phyloP scores from a whole-genome alignment of 176 grass and related monocot genomes.

The Cenchrus fungigraminus region DNA sequence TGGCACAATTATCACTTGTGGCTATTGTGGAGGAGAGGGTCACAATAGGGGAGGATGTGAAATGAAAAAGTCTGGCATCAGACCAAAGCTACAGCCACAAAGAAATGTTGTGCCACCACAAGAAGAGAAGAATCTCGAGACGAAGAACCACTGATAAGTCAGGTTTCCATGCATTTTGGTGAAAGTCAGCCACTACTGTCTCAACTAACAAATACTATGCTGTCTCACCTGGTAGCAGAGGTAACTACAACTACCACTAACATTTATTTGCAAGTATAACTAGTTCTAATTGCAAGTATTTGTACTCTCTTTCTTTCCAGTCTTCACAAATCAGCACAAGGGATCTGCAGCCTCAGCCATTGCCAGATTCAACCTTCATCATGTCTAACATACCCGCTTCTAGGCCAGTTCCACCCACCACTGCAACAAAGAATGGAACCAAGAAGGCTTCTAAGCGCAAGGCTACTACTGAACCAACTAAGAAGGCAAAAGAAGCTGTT shows the following conservation, averaged over 20 bases:
- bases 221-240: background rate
- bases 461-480: too few relatives aligned
- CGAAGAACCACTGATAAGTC: background rate
- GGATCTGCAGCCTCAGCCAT: too few relatives aligned
- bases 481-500: too few relatives aligned
- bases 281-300: too few relatives aligned
- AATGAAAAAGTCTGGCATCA: background rate
- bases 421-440: too few relatives aligned
- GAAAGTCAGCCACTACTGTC: background rate
- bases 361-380: too few relatives aligned
- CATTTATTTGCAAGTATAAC: too few relatives aligned
- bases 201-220: background rate
- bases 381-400: too few relatives aligned
- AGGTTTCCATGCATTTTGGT: too few relatives aligned
- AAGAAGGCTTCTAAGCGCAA: too few relatives aligned
- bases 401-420: too few relatives aligned
- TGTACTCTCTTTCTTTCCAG: background rate
- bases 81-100: background rate
- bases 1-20: background rate
- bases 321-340: too few relatives aligned
- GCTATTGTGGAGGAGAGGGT: background rate
- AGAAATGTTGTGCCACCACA: background rate
- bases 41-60: background rate
- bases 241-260: background rate
- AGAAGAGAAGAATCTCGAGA: background rate